Evolutionary conservation across 257 asterid genomes (phyloP).

Genomic region (Solanum etuberosum): DNA sequence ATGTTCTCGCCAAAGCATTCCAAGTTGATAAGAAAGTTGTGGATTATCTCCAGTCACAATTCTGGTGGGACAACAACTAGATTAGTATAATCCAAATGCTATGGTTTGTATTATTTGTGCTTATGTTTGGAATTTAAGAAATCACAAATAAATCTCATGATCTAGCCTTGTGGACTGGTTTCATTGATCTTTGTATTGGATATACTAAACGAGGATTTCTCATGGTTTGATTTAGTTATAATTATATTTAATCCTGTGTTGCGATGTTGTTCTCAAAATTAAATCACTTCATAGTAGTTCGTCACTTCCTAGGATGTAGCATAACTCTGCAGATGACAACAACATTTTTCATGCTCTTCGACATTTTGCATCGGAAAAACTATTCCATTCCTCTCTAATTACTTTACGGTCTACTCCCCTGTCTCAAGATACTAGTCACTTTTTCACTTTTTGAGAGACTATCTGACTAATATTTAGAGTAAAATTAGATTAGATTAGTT

Average conservation of each 20-base stretch:
- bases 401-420: too few species aligned
- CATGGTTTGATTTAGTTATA: neutral
- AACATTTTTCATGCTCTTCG: too few species aligned
- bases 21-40: neutral
- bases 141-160: neutral
- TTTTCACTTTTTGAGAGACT: too few species aligned
- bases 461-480: too few species aligned
- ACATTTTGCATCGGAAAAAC: too few species aligned
- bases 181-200: neutral
- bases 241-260: neutral
- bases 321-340: too few species aligned
- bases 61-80: neutral
- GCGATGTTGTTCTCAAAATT: neutral
- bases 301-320: too few species aligned
- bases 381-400: too few species aligned
- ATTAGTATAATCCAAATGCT: neutral
- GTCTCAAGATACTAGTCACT: too few species aligned
- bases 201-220: neutral
- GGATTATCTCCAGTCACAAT: neutral
- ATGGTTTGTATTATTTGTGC: neutral
- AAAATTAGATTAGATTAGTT: neutral
- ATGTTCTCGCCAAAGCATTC: neutral
- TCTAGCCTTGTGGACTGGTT: neutral
- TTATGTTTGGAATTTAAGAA: neutral
- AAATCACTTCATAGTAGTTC: neutral